Conservation (phyloP, 73 alveolate species). For the Paramecium octaurelia region DNA sequence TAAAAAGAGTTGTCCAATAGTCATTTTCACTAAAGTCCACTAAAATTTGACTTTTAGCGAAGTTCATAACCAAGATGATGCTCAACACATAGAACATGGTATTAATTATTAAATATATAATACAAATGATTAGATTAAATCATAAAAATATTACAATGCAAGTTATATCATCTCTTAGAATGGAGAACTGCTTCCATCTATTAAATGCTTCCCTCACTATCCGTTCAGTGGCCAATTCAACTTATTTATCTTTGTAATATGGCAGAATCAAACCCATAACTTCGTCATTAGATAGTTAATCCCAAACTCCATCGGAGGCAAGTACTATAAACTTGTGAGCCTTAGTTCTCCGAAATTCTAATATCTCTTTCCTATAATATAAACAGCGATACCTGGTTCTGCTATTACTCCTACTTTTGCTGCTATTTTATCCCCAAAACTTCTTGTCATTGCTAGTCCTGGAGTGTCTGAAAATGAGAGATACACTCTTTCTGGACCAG, state of each 20-base stretch:
- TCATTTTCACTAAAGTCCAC: too few species aligned
- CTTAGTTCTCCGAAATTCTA: not conserved
- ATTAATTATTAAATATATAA: not conserved
- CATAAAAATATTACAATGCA: conserved; percentile 44
- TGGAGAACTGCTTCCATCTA: conserved; percentile 41
- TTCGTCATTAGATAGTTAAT: conserved; percentile 43
- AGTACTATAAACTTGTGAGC: conserved; percentile 46
- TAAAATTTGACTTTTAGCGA: not conserved
- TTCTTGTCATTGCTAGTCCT: conserved; percentile 79
- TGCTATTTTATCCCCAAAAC: conserved; percentile 71
- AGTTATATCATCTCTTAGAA: conserved; percentile 50
- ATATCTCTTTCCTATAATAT: not conserved
- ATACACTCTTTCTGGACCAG: conserved; percentile 77
- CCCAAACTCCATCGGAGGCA: conserved; percentile 67
- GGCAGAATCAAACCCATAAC: conserved; percentile 56
- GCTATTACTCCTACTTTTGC: conserved; percentile 70
- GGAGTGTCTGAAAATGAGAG: conserved; percentile 60
- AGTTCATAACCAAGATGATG: not conserved
- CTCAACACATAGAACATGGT: not conserved
- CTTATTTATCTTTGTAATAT: conserved; percentile 1
- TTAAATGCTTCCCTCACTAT: conserved; percentile 45
- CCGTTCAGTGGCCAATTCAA: conserved; percentile 48
- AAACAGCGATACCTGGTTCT: conserved; percentile 67
- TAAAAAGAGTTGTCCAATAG: not conserved
- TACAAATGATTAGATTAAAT: not conserved